phyloP scores from a whole-genome alignment of 768 basidiomycete species.

The Sporobolomyces phaffii region DNA sequence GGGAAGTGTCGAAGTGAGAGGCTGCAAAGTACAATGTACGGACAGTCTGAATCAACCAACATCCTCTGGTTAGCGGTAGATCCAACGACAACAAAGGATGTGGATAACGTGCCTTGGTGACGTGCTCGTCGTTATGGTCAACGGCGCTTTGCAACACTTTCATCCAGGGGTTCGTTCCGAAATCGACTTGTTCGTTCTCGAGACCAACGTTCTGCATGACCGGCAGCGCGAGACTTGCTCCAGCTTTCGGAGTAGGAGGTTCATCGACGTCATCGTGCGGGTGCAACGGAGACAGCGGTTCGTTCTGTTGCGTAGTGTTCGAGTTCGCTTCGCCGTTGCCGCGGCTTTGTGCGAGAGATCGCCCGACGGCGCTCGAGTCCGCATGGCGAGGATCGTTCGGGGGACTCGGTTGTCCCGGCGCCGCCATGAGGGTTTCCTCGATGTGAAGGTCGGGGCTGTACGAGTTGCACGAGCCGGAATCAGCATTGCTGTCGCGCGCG shows the following conservation, averaged over 20 bases:
- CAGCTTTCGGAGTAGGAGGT: constrained; percentile 14
- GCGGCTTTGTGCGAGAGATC: background rate
- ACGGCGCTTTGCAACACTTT: constrained; percentile 24
- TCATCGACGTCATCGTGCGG: constrained; percentile 7
- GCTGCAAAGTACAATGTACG: constrained; percentile 40
- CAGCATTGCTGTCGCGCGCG: too few relatives aligned
- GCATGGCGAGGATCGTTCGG: background rate
- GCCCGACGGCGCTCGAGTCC: background rate
- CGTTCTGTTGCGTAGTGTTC: background rate
- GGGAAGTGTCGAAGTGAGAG: constrained; percentile 32
- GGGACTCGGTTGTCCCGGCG: constrained; percentile 20
- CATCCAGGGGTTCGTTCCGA: constrained; percentile 29
- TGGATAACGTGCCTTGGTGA: constrained; percentile 39
- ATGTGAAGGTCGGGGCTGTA: constrained; percentile 38
- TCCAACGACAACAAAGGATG: too few relatives aligned
- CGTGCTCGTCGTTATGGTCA: constrained; percentile 41
- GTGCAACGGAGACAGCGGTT: background rate
- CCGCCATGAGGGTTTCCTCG: constrained; percentile 38
- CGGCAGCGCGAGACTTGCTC: background rate
- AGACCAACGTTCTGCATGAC: background rate
- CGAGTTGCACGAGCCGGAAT: background rate
- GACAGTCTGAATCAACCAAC: constrained; percentile 18
- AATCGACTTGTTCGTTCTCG: background rate
- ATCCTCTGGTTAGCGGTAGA: too few relatives aligned
- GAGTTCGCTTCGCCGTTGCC: background rate